Conservation (phyloP, 768 basidiomycete genomes). For the Omphalotus guepiniiformis region DNA sequence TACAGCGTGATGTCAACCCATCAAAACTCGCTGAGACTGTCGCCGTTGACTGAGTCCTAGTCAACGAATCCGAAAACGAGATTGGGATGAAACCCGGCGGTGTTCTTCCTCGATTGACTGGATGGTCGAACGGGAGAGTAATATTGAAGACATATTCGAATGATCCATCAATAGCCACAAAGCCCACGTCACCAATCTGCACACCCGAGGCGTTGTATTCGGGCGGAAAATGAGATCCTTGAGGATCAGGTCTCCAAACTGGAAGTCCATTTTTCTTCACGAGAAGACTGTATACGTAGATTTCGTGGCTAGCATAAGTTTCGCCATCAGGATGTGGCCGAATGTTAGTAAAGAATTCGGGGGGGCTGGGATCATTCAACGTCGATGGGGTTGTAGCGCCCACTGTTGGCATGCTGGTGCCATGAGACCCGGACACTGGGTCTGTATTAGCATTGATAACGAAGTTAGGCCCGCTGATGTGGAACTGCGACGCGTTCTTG, state of each 20-base stretch:
- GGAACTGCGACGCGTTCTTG: too few relatives aligned
- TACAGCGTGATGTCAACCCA: not conserved
- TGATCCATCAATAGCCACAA: constrained; percentile 28
- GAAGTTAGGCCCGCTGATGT: too few relatives aligned
- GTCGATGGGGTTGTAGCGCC: too few relatives aligned
- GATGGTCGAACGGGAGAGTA: constrained; percentile 24
- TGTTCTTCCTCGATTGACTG: constrained; percentile 25
- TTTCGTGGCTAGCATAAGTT: constrained; percentile 6
- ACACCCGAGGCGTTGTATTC: constrained; percentile 24
- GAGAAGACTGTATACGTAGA: constrained; percentile 19
- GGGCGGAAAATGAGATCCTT: constrained; percentile 17
- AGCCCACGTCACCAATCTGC: constrained; percentile 35
- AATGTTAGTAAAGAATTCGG: too few relatives aligned
- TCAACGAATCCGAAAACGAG: too few relatives aligned
- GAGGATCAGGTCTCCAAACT: constrained; percentile 31
- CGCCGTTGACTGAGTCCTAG: too few relatives aligned
- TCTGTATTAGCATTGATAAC: too few relatives aligned
- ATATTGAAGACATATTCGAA: constrained; percentile 38
- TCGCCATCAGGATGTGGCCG: too few relatives aligned
- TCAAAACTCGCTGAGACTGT: too few relatives aligned
- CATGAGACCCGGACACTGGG: too few relatives aligned
- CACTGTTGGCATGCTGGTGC: too few relatives aligned
- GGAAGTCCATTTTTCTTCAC: constrained; percentile 28
- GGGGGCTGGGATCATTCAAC: too few relatives aligned
- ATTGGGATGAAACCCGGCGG: constrained; percentile 25